Evolutionary conservation across 1,284 basidiomycete genomes (phyloP).

Genomic region (Fomitopsis palustris): DNA sequence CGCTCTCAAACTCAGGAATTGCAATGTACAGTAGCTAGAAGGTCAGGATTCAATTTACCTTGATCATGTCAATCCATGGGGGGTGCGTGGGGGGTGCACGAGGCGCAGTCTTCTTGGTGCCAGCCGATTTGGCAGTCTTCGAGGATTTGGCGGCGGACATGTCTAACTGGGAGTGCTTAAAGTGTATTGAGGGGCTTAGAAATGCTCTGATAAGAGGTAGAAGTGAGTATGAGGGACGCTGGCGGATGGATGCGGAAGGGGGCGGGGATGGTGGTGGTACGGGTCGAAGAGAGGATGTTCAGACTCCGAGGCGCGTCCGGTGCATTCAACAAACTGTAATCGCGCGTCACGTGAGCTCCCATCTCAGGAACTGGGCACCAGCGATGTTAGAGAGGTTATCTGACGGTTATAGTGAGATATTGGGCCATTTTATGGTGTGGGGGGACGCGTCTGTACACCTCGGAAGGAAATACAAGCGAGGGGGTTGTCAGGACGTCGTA

Average conservation of each 20-base stretch:
- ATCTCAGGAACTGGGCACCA: slow-evolving; percentile 18
- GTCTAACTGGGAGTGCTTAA: slow-evolving; percentile 27
- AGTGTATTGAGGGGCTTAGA: slow-evolving; percentile 21
- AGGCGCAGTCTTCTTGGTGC: slow-evolving; percentile 32
- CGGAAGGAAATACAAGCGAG: slow-evolving; percentile 6
- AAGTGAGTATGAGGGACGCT: slow-evolving; percentile 21
- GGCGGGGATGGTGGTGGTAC: slow-evolving; percentile 46
- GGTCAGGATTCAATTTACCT: slow-evolving; percentile 41
- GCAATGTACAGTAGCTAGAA: slow-evolving; percentile 1
- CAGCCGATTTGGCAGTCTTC: slow-evolving; percentile 31
- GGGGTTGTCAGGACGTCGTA: slow-evolving; percentile 9
- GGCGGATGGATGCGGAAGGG: slow-evolving; percentile 17
- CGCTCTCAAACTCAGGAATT: slow-evolving; percentile 1
- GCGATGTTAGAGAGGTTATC: slow-evolving; percentile 11
- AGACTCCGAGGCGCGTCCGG: slow-evolving; percentile 55
- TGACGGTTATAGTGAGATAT: slow-evolving; percentile 5
- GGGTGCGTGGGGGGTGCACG: slow-evolving; percentile 54
- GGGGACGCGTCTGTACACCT: slow-evolving; percentile 3
- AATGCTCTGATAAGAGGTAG: slow-evolving; percentile 17
- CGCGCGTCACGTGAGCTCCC: slow-evolving; percentile 36
- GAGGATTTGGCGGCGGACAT: slow-evolving; percentile 37
- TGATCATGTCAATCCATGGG: slow-evolving; percentile 77
- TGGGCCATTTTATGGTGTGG: background rate
- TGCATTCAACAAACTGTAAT: slow-evolving; percentile 48
- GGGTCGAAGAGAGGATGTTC: slow-evolving; percentile 45